Evolutionary conservation across 352 stramenopile species (phyloP).

Genomic region (Halophytophthora polymorphica): DNA sequence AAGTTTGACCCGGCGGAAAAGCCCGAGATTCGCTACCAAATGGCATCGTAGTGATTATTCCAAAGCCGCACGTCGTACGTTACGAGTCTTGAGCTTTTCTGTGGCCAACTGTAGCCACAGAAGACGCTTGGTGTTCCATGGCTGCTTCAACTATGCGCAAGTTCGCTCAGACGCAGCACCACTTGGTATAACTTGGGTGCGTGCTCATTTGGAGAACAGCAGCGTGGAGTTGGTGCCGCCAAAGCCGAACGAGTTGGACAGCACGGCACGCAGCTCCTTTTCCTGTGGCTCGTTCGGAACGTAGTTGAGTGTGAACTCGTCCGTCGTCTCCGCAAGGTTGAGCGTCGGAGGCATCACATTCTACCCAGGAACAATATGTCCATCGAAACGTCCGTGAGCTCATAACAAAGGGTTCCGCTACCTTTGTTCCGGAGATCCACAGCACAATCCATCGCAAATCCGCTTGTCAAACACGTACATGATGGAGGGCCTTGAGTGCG

Average conservation of each 20-base stretch:
- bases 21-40: constrained; percentile 25
- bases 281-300: constrained; percentile 66
- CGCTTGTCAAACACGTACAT: constrained; percentile 40
- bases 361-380: constrained; percentile 21
- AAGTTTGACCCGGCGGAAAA: constrained; percentile 26
- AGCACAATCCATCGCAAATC: background rate
- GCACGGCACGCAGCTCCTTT: constrained; percentile 68
- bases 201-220: constrained; percentile 64
- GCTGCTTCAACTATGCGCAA: no score
- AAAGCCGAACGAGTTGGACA: constrained; percentile 98
- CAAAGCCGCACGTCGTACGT: no score
- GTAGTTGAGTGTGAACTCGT: constrained; percentile 86
- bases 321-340: constrained; percentile 86
- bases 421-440: no score
- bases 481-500: constrained; percentile 89
- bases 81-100: no score
- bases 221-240: constrained; percentile 94
- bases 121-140: no score
- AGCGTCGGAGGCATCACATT: constrained; percentile 92
- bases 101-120: no score
- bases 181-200: no score
- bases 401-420: background rate
- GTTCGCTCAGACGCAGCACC: no score
- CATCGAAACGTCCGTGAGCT: background rate
- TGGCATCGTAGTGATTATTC: constrained; percentile 17